A percentile compares a stretch with the other conserved stretches of the same genome.
Evolutionary conservation across 2,329 filamentous ascomycete species (phyloP).

Genomic region (Coleophoma eucalyptorum): DNA sequence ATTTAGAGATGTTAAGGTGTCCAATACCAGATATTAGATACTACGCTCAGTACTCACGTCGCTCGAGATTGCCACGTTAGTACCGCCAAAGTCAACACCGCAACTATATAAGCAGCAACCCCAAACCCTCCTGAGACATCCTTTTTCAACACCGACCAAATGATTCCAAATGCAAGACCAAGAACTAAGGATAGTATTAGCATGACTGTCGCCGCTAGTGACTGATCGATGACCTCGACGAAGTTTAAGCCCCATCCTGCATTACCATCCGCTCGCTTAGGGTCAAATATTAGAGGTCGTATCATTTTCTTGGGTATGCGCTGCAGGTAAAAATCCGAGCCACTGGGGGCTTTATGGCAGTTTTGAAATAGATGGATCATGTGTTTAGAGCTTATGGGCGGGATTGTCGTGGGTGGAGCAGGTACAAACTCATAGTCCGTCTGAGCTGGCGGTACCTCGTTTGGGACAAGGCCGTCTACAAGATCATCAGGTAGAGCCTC

Average conservation of each 20-base stretch:
- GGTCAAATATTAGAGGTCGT: slow-evolving; percentile 1
- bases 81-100: slow-evolving; percentile 9
- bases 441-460: slow-evolving; percentile 5
- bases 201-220: slow-evolving; percentile 3
- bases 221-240: slow-evolving; percentile 1
- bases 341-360: neutral
- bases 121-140: slow-evolving; percentile 9
- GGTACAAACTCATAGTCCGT: slow-evolving; percentile 10
- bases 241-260: slow-evolving; percentile 6
- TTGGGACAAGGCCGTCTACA: slow-evolving; percentile 6
- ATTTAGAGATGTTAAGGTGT: too few relatives aligned
- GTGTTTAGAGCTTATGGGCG: slow-evolving; percentile 3
- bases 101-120: slow-evolving; percentile 9
- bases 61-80: slow-evolving; percentile 9
- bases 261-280: slow-evolving; percentile 2
- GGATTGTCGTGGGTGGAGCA: slow-evolving; percentile 6
- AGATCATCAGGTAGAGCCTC: slow-evolving; percentile 6
- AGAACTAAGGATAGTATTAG: slow-evolving; percentile 2
- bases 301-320: slow-evolving; percentile 5
- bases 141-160: slow-evolving; percentile 5
- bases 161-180: slow-evolving; percentile 1
- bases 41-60: neutral
- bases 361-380: slow-evolving; percentile 8
- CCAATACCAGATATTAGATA: neutral
- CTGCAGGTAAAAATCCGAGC: slow-evolving; percentile 1